Evolutionary conservation across 305 asterid genomes (phyloP), one percentile per base, ranked within the genome.

Genomic region (Caryopteris hybrid): DNA sequence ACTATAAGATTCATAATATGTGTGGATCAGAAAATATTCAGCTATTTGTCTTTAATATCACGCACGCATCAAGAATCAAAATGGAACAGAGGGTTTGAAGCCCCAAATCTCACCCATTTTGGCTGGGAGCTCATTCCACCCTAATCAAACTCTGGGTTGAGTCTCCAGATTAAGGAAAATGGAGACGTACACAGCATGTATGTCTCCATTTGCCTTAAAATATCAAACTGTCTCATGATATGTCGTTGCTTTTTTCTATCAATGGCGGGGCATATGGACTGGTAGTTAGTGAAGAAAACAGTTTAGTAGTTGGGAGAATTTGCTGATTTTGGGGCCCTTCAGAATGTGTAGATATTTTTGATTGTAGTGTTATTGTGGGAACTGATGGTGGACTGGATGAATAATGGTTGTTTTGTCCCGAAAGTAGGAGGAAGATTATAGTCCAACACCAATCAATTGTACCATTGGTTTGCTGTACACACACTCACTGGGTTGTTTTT

Each of bases 321-420:
- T 36, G 65, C 47, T 43, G 23, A 70, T 81, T 70, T 75, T 64
- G 85, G 92, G 89, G 27, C 84, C 89, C 84, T 57, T 47, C 8
- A 12, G n/a, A n/a, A n/a, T n/a, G n/a, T n/a, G n/a, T n/a, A n/a
- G n/a, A n/a, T n/a, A n/a, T n/a, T n/a, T n/a, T n/a, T n/a, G n/a
- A n/a, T n/a, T n/a, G n/a, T n/a, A n/a, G n/a, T n/a, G n/a, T n/a
- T n/a, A n/a, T n/a, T n/a, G n/a, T n/a, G n/a, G n/a, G n/a, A n/a
- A n/a, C n/a, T n/a, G n/a, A n/a, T n/a, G n/a, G n/a, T 72, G 55
- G 81, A 69, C 42, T 70, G 75, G 51, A 68, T 78, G 65, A 75
- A 17, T 16, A 39, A 54, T 54, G 42, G 13, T 56, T 56, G 45
- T 43, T 74, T 76, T 61, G 76, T n/a, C n/a, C n/a, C n/a, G n/a